Evolutionary conservation across 441 rosid genomes (phyloP).

Genomic region (Adansonia rubrostipa): DNA sequence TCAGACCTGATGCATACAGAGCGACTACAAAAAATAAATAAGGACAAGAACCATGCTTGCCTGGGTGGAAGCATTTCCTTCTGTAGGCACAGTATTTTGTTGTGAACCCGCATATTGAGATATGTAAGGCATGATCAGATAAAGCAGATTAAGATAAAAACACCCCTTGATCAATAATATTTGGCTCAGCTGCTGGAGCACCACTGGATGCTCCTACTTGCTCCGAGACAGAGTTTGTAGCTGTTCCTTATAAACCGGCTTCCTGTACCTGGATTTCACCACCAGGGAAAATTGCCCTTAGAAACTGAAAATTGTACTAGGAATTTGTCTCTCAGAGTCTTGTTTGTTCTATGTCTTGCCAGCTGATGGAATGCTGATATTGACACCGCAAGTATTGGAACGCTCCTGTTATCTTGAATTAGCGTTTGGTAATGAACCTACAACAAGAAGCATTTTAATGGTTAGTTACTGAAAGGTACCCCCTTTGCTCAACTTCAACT

Average conservation of each 20-base stretch:
- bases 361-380: constrained; percentile 44
- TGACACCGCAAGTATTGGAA: constrained; percentile 42
- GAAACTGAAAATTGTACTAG: constrained; percentile 50
- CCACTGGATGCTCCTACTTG: constrained; percentile 35
- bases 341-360: constrained; percentile 43
- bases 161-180: constrained; percentile 54
- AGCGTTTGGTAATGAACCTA: constrained; percentile 42
- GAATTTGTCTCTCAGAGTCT: constrained; percentile 53
- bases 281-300: constrained; percentile 59
- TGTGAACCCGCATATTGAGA: constrained; percentile 43
- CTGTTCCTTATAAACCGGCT: constrained; percentile 38
- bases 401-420: constrained; percentile 44
- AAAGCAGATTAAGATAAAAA: constrained; percentile 66
- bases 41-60: constrained; percentile 30
- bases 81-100: constrained; percentile 31
- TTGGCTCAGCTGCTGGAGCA: constrained; percentile 39
- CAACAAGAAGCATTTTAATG: constrained; percentile 18
- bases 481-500: not conserved
- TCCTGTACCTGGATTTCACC: constrained; percentile 60
- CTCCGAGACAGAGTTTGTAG: constrained; percentile 38
- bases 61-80: constrained; percentile 38
- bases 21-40: not conserved
- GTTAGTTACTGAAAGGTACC: constrained; percentile 12
- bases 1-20: too few relatives aligned
- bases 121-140: constrained; percentile 60